Evolutionary conservation across 371 early-diverging fungal genomes (phyloP).

Genomic region (Rhizomucor miehei): DNA sequence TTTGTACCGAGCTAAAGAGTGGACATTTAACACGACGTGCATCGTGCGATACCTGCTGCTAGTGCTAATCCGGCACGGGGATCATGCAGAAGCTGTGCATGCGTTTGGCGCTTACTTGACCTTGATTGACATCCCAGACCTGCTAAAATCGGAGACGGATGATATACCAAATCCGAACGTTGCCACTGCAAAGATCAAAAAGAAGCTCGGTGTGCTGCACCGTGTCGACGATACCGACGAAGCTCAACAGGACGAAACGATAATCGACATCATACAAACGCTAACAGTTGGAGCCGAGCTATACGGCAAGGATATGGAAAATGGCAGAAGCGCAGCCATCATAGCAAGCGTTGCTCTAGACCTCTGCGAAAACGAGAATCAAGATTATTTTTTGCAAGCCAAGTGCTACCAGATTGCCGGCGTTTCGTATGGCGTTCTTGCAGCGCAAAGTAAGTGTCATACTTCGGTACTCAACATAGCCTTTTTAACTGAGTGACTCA

Average conservation of each 20-base stretch:
- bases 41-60: slow-evolving; percentile 65
- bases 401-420: slow-evolving; percentile 55
- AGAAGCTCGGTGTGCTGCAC: too few species aligned
- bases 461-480: background rate
- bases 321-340: slow-evolving; percentile 34
- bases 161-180: too few species aligned
- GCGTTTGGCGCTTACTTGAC: slow-evolving; percentile 63
- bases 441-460: slow-evolving; percentile 43
- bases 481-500: background rate
- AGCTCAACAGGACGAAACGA: background rate
- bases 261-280: slow-evolving; percentile 30
- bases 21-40: slow-evolving; percentile 72
- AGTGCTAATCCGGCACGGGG: slow-evolving; percentile 61
- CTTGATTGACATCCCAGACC: slow-evolving; percentile 44
- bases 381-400: slow-evolving; percentile 3
- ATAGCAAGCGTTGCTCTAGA: slow-evolving; percentile 37
- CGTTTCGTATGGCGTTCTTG: slow-evolving; percentile 56
- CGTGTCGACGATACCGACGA: too few species aligned
- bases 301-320: slow-evolving; percentile 37
- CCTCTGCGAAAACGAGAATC: background rate
- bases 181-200: too few species aligned
- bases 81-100: slow-evolving; percentile 73
- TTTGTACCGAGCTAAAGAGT: slow-evolving; percentile 61
- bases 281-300: slow-evolving; percentile 44
- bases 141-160: slow-evolving; percentile 20